Conservation (phyloP, 2,329 filamentous ascomycete species). For the Xylariomycetidae sp. region DNA sequence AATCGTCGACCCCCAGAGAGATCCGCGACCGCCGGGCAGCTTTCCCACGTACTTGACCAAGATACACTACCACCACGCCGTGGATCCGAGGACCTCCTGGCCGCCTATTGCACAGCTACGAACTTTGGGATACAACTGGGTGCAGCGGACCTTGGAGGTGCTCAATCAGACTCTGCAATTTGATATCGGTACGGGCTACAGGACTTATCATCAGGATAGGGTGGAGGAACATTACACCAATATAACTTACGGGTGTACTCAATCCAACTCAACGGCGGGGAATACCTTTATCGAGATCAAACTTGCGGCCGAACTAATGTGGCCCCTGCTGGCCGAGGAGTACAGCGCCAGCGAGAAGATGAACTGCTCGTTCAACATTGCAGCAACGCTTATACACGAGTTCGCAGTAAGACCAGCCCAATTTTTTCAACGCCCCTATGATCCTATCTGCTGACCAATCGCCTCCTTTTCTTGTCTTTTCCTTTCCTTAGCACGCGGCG, state of each 20-base stretch:
- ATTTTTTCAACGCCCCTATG: too few species aligned
- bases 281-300: not conserved
- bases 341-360: conserved; percentile 24
- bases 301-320: conserved; percentile 20
- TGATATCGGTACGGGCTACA: conserved; percentile 10
- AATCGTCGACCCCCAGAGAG: conserved; percentile 1
- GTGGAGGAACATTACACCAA: not conserved
- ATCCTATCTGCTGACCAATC: too few species aligned
- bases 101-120: conserved; percentile 5
- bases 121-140: conserved; percentile 13
- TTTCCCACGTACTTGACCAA: too few species aligned
- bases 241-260: conserved; percentile 11
- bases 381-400: conserved; percentile 21
- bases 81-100: conserved; percentile 9
- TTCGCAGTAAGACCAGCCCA: conserved; percentile 22
- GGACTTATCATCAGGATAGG: too few species aligned
- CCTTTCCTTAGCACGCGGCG: conserved; percentile 17
- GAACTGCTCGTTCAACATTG: conserved; percentile 13
- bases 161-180: conserved; percentile 5
- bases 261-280: fast-evolving
- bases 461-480: too few species aligned
- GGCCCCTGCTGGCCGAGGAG: conserved; percentile 20
- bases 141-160: not conserved
- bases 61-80: conserved; percentile 7
- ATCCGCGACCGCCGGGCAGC: too few species aligned